Evolutionary conservation across 1,139 yeast species (phyloP).

Genomic region (Sugiyamaella xylanicola): DNA sequence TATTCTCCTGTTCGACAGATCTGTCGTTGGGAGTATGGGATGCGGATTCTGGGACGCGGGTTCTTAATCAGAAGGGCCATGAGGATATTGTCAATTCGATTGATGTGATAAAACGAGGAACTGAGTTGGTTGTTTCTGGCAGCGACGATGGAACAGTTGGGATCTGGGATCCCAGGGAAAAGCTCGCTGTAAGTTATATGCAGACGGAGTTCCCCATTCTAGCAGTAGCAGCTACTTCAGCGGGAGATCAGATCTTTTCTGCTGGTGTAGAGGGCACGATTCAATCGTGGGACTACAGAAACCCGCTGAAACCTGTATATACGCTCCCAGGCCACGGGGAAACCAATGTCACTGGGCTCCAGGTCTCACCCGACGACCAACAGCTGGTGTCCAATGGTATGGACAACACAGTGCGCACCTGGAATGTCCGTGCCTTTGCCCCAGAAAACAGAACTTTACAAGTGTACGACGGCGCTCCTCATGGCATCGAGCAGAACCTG

Average conservation of each 20-base stretch:
- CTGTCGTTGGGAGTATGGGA: constrained; percentile 58
- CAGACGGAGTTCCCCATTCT: constrained; percentile 59
- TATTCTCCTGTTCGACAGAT: constrained; percentile 54
- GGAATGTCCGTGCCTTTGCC: constrained; percentile 53
- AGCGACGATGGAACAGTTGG: constrained; percentile 65
- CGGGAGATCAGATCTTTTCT: constrained; percentile 52
- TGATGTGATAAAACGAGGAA: constrained; percentile 40
- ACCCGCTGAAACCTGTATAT: constrained; percentile 40
- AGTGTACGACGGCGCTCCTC: constrained; percentile 60
- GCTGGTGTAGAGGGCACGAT: constrained; percentile 72
- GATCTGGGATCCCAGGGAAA: constrained; percentile 66
- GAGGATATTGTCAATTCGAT: constrained; percentile 60
- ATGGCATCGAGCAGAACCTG: constrained; percentile 56
- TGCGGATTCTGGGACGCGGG: constrained; percentile 54
- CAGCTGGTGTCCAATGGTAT: constrained; percentile 57
- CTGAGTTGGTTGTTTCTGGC: constrained; percentile 52
- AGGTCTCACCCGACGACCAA: constrained; percentile 54
- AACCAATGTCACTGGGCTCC: constrained; percentile 53
- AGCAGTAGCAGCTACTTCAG: constrained; percentile 49
- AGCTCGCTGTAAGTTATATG: constrained; percentile 45
- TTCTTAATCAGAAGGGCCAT: constrained; percentile 58
- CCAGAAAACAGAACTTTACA: constrained; percentile 49
- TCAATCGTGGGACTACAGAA: constrained; percentile 54
- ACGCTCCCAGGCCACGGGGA: constrained; percentile 47
- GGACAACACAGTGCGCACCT: constrained; percentile 59